phyloP scores from a whole-genome alignment of 306 rosid species.

The Prunus padus region DNA sequence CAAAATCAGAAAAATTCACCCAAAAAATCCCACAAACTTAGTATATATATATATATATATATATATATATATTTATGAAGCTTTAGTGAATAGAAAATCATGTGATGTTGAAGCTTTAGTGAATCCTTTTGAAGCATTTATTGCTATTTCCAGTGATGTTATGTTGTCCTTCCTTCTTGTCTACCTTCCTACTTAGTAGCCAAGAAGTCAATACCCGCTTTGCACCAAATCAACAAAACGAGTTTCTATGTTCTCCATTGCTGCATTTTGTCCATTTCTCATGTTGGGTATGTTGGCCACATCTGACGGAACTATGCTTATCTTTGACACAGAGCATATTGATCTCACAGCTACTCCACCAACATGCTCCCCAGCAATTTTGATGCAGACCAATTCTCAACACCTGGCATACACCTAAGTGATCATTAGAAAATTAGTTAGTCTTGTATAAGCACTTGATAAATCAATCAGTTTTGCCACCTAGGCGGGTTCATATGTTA shows the following conservation, averaged over 20 bases:
- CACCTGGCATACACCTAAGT: constrained; percentile 67
- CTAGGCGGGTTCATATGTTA: not conserved
- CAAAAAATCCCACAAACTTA: too few relatives aligned
- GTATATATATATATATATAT: too few relatives aligned
- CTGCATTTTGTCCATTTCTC: constrained; percentile 23
- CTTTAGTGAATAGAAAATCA: too few relatives aligned
- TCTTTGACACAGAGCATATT: constrained; percentile 68
- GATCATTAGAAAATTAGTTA: constrained; percentile 24
- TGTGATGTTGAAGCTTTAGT: too few relatives aligned
- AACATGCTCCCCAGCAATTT: constrained; percentile 94
- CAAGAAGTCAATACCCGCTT: constrained; percentile 93
- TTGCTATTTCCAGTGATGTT: constrained; percentile 32
- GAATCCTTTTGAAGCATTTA: not conserved
- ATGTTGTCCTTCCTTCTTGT: constrained; percentile 40
- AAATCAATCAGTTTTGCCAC: not conserved
- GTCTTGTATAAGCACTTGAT: not conserved
- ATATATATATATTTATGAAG: too few relatives aligned
- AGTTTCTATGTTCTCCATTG: constrained; percentile 42
- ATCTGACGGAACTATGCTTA: constrained; percentile 50
- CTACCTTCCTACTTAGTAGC: constrained; percentile 49
- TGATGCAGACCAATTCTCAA: constrained; percentile 70
- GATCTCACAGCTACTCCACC: constrained; percentile 97
- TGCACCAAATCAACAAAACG: constrained; percentile 81
- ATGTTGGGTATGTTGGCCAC: constrained; percentile 17
- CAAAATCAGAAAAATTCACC: too few relatives aligned